Conservation (phyloP, 1,139 yeast genomes). For the Suhomyces chickasaworum region DNA sequence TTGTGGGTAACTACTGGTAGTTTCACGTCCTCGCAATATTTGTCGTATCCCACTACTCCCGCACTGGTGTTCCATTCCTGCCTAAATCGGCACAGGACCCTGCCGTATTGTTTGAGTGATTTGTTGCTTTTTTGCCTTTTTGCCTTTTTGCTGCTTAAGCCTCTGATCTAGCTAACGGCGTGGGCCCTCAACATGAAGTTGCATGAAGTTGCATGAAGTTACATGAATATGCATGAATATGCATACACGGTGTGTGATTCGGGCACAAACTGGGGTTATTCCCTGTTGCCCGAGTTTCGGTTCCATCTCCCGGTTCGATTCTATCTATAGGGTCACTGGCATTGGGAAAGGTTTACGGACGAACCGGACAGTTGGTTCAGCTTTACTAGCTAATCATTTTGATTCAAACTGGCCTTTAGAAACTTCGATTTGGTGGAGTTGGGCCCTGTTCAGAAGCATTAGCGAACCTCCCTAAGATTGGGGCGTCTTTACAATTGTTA, state of each 20-base stretch:
- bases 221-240: background rate
- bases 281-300: slow-evolving; percentile 4
- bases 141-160: slow-evolving; percentile 1
- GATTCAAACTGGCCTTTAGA: too few species aligned
- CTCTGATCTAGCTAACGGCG: slow-evolving; percentile 4
- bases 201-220: too few species aligned
- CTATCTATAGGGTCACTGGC: background rate
- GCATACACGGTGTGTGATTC: slow-evolving; percentile 1
- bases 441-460: slow-evolving; percentile 12
- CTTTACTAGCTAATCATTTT: too few species aligned
- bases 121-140: slow-evolving; percentile 1
- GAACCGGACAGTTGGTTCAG: too few species aligned
- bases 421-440: too few species aligned
- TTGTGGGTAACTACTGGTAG: background rate
- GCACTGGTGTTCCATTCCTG: background rate
- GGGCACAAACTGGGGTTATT: background rate
- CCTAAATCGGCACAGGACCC: background rate
- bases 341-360: background rate
- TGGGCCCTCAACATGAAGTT: background rate
- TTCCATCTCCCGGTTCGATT: background rate
- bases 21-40: background rate
- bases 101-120: background rate
- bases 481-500: slow-evolving; percentile 11
- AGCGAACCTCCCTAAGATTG: slow-evolving; percentile 11
- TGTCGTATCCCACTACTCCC: slow-evolving; percentile 1